Conservation (phyloP, 2,329 filamentous ascomycete genomes). For the Curvularia lunata region DNA sequence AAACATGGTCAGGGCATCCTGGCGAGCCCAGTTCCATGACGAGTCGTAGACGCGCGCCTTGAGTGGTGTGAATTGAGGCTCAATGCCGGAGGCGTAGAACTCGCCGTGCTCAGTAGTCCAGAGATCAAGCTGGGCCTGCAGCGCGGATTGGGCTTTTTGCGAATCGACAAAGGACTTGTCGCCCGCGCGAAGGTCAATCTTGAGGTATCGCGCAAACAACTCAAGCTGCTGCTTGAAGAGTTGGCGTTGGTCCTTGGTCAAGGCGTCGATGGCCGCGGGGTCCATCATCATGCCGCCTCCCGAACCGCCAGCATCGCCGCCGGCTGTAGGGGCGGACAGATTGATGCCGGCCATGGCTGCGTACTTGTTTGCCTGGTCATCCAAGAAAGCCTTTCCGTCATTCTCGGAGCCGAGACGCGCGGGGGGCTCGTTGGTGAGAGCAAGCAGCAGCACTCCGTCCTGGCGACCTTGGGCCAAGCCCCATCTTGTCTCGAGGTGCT, state of each 20-base stretch:
- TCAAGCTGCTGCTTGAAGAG: conserved; percentile 99
- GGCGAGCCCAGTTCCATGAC: conserved; percentile 98
- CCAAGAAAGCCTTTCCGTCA: conserved; percentile 91
- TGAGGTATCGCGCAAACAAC: conserved; percentile 91
- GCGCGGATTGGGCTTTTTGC: conserved; percentile 81
- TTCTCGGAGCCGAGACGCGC: conserved; percentile 86
- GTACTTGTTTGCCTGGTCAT: conserved; percentile 88
- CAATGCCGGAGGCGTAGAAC: conserved; percentile 92
- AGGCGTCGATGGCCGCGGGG: conserved; percentile 90
- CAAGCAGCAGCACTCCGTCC: conserved; percentile 86
- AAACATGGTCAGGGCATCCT: conserved; percentile 98
- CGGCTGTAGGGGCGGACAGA: conserved; percentile 73
- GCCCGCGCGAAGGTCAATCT: conserved; percentile 94
- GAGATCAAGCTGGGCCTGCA: conserved; percentile 91
- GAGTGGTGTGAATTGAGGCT: conserved; percentile 88
- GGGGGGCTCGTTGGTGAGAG: conserved; percentile 89
- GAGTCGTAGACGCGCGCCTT: conserved; percentile 98
- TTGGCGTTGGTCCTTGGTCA: conserved; percentile 94
- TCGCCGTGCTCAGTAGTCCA: conserved; percentile 97
- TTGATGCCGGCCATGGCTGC: conserved; percentile 82
- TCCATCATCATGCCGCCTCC: conserved; percentile 99
- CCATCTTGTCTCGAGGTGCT: conserved; percentile 95
- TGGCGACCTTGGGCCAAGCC: conserved; percentile 85
- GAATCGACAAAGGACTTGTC: conserved; percentile 90
- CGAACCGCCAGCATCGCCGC: conserved; percentile 73